These are phyloP conservation scores for Mortierella sp. DNA, from an alignment of 371 early-diverging fungal species.

Conservation along the genomic window DNA sequence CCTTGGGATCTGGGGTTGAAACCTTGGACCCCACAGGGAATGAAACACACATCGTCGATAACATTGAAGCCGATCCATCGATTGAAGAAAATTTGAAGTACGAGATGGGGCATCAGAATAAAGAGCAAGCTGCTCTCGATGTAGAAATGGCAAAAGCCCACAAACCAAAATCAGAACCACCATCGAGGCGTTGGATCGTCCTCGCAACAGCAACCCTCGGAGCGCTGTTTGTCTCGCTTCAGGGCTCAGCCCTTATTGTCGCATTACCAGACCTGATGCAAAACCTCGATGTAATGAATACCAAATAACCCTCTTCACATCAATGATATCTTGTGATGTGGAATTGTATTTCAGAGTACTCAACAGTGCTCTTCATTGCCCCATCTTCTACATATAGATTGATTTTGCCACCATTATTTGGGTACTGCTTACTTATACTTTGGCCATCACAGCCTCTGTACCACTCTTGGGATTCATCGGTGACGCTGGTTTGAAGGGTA, in stretches of 20 bases:
- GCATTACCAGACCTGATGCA: slow-evolving; percentile 32
- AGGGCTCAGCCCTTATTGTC: slow-evolving; percentile 29
- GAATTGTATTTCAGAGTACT: background rate
- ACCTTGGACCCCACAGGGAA: background rate
- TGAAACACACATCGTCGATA: background rate
- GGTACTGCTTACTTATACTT: slow-evolving; percentile 43
- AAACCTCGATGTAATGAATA: slow-evolving; percentile 9
- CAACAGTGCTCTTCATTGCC: background rate
- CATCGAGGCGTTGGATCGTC: slow-evolving; percentile 24
- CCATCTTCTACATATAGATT: slow-evolving; percentile 19
- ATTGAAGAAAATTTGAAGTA: slow-evolving; percentile 9
- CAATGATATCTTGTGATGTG: background rate
- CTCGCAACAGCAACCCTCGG: slow-evolving; percentile 26
- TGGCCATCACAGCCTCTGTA: slow-evolving; percentile 45
- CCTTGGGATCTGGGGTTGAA: background rate
- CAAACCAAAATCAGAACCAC: slow-evolving; percentile 16
- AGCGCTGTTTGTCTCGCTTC: slow-evolving; percentile 24
- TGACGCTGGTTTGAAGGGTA: slow-evolving; percentile 45
- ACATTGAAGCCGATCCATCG: background rate
- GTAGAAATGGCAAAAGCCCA: slow-evolving; percentile 17
- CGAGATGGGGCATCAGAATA: slow-evolving; percentile 19
- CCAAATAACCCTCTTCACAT: background rate
- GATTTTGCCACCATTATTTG: slow-evolving; percentile 51
- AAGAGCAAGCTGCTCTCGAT: slow-evolving; percentile 1
- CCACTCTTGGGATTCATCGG: slow-evolving; percentile 43